Percentiles rank a stretch among this genome's conserved stretches.
These are phyloP conservation scores for Silene vulgaris DNA, from an alignment of 179 eudicot genomes.

Conservation along the genomic window DNA sequence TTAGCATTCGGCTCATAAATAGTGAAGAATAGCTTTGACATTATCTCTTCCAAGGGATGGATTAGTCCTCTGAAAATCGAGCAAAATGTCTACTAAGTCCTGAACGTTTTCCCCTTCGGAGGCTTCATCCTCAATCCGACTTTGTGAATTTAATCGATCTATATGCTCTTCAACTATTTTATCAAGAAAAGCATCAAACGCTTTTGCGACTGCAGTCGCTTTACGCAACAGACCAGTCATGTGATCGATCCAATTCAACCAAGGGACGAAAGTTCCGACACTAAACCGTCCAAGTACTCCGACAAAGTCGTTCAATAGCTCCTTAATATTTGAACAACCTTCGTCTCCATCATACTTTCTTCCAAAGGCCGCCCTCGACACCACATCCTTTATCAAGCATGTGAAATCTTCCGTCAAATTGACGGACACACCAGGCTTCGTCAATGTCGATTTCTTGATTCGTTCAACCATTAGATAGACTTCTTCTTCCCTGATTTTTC, in stretches of 20 bases:
- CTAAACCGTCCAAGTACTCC: conserved; percentile 25
- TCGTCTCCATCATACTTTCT: conserved; percentile 30
- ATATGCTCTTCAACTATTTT: conserved; percentile 22
- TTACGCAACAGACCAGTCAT: conserved; percentile 17
- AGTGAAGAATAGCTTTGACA: conserved; percentile 14
- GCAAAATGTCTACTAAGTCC: conserved; percentile 30
- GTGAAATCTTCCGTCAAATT: conserved; percentile 32
- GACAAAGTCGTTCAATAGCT: conserved; percentile 12
- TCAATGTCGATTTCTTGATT: no score
- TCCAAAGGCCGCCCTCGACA: conserved; percentile 39
- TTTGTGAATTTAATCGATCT: neutral
- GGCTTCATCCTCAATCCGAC: neutral
- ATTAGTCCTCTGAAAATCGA: conserved; percentile 19
- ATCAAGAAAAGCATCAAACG: conserved; percentile 21
- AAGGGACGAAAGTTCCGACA: conserved; percentile 35
- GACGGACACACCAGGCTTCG: conserved; percentile 18
- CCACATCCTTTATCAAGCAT: conserved; percentile 19
- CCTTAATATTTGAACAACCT: conserved; percentile 14
- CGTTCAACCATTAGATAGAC: conserved; percentile 25
- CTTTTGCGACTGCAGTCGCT: conserved; percentile 16
- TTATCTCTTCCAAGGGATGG: conserved; percentile 1
- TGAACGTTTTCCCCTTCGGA: neutral
- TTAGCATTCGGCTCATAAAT: no score
- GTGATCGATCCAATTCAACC: conserved; percentile 33
- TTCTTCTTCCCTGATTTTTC: conserved; percentile 36